Evolutionary conservation across 176 grass and related monocot genomes (phyloP).

Genomic region (Oropetium thomaeum): DNA sequence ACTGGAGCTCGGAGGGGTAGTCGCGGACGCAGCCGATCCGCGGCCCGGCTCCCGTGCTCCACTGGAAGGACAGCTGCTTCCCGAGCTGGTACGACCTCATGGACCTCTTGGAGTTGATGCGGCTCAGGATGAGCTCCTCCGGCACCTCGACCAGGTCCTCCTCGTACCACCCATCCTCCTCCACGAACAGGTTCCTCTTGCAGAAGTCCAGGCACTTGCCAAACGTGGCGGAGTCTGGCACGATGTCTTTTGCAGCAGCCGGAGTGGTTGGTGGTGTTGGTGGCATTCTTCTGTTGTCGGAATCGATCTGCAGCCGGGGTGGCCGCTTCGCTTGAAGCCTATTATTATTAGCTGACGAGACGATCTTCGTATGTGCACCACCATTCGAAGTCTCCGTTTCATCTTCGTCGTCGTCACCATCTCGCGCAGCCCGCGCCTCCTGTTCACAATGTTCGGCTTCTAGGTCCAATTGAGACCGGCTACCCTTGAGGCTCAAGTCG

Average conservation of each 20-base stretch:
- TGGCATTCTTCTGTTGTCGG: not conserved
- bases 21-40: conserved; percentile 73
- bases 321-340: conserved; percentile 32
- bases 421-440: not conserved
- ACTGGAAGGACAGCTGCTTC: conserved; percentile 50
- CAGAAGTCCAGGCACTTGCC: conserved; percentile 31
- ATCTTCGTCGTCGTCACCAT: not conserved
- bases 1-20: conserved; percentile 61
- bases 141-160: conserved; percentile 25
- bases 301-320: conserved; percentile 11
- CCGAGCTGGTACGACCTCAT: conserved; percentile 67
- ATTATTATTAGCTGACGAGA: conserved; percentile 12
- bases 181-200: conserved; percentile 46
- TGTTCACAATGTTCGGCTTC: conserved; percentile 24
- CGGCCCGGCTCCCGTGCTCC: conserved; percentile 67
- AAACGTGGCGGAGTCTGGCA: conserved; percentile 22
- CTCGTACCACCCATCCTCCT: not conserved
- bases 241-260: not conserved
- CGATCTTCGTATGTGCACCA: too few relatives aligned
- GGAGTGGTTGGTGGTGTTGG: not conserved
- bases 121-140: conserved; percentile 47
- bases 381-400: not conserved
- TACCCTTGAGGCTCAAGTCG: conserved; percentile 21
- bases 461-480: conserved; percentile 30
- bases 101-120: conserved; percentile 64